Conservation (phyloP, 73 alveolate genomes). For the Paramecium caudatum region DNA sequence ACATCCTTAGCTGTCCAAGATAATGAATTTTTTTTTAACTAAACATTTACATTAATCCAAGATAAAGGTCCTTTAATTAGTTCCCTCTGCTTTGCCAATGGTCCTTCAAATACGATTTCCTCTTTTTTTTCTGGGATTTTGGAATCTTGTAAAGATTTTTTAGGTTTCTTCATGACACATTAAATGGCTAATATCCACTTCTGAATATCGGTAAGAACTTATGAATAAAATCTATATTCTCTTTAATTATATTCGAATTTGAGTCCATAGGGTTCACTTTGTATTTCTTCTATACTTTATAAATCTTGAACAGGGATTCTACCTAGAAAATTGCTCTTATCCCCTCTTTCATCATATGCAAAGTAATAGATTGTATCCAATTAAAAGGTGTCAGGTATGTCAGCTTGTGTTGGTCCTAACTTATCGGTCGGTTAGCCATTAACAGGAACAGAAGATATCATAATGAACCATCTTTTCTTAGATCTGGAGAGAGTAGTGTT, state of each 20-base stretch:
- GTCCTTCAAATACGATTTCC: slow-evolving; percentile 30
- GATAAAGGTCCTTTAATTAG: slow-evolving; percentile 63
- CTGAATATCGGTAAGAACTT: slow-evolving; percentile 15
- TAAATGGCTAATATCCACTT: slow-evolving; percentile 55
- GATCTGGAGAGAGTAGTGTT: not conserved
- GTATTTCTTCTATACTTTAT: not conserved
- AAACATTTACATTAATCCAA: slow-evolving; percentile 40
- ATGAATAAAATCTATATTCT: slow-evolving; percentile 32
- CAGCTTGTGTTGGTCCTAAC: slow-evolving; percentile 30
- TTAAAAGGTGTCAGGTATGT: slow-evolving; percentile 59
- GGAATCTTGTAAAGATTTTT: not conserved
- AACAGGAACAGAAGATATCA: slow-evolving; percentile 26
- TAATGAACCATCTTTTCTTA: slow-evolving; percentile 56
- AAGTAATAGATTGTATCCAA: slow-evolving; percentile 52
- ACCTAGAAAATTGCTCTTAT: slow-evolving; percentile 44
- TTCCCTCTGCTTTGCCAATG: not conserved
- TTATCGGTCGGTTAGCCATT: slow-evolving; percentile 27
- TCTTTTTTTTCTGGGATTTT: not conserved
- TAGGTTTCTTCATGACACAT: not conserved
- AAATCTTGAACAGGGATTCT: slow-evolving; percentile 25
- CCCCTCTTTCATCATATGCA: slow-evolving; percentile 59
- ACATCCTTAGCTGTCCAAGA: slow-evolving; percentile 55
- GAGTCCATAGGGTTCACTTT: slow-evolving; percentile 33
- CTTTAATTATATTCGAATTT: slow-evolving; percentile 43
- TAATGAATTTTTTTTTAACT: slow-evolving; percentile 59